Base-by-base conservation (phyloP, 2,329 filamentous ascomycete species). In the Fusarium sp. region DNA sequence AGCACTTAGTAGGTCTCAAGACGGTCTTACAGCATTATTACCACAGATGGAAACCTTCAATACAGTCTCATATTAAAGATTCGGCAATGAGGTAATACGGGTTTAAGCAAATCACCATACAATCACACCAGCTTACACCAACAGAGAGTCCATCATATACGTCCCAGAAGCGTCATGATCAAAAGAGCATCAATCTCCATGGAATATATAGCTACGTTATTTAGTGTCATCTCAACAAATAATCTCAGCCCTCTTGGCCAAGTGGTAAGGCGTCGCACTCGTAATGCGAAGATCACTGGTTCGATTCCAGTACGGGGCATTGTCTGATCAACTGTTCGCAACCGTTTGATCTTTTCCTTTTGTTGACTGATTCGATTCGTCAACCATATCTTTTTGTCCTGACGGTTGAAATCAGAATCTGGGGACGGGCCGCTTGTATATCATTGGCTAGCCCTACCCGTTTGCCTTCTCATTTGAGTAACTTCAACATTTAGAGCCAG, bases 201-300 rank as follows among this genome's bases (percentile, higher is more conserved):
- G 11, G 25, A 11, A 33, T n/a, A 22, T 48, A 22, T 22, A n/a
- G 4, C 9, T 4, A 9, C 2, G 10, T 13, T n/a, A 13, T 19
- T 10, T 13, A n/a, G 6, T n/a, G n/a, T n/a, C n/a, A 7, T n/a
- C 17, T 9, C 35, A 37, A n/a, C 35, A 37, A 57, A 62, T 35
- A 65, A 44, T 48, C 56, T 41, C 43, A 39, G 68, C 68, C 67
- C 61, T 53, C 48, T 67, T 71, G 67, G 68, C 68, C 67, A 70
- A 70, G 68, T 63, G 68, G 68, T 71, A 71, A 70, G 67, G 68
- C 68, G 68, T 71, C 67, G 62, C 68, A 71, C 68, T 71, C 68
- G 67, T 71, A 69, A 70, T 70, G 67, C 65, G 65, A 70, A 70
- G 67, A 69, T 58, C 67, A 54, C 44, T 47, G 57, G 65, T 70